Percentiles rank a stretch among this genome's conserved stretches.
These are phyloP conservation scores for Aspergillus sojae DNA, from an alignment of 2,329 filamentous ascomycete species.

Conservation along the genomic window DNA sequence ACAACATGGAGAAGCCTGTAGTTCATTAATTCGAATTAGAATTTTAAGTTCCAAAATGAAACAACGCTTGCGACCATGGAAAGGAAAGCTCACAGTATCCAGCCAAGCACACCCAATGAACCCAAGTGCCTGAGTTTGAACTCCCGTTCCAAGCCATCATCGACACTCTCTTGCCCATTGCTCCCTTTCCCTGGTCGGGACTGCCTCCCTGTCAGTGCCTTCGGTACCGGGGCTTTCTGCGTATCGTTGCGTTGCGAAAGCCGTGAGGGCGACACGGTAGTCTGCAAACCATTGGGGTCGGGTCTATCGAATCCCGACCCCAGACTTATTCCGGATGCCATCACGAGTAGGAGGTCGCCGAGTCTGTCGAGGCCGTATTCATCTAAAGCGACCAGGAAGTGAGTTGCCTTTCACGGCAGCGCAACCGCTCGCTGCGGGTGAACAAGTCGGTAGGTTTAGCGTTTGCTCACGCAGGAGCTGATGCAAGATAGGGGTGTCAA, in stretches of 20 bases:
- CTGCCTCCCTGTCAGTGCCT: constrained; percentile 16
- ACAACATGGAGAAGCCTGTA: constrained; percentile 70
- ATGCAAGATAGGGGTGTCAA: constrained; percentile 3
- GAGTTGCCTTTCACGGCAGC: background rate
- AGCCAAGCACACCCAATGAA: constrained; percentile 40
- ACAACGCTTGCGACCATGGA: background rate
- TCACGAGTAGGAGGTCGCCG: constrained; percentile 3
- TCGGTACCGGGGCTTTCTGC: constrained; percentile 13
- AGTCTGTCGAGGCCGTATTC: constrained; percentile 5
- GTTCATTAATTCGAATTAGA: constrained; percentile 1
- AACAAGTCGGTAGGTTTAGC: background rate
- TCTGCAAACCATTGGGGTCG: constrained; percentile 11
- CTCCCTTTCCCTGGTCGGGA: constrained; percentile 26
- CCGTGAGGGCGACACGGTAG: constrained; percentile 11
- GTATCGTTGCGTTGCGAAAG: constrained; percentile 15
- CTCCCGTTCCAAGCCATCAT: constrained; percentile 36
- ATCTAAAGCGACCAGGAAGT: constrained; percentile 7
- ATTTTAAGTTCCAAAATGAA: background rate
- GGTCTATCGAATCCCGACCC: constrained; percentile 10
- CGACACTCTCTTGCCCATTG: constrained; percentile 29
- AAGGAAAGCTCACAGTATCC: constrained; percentile 42
- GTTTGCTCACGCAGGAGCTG: background rate
- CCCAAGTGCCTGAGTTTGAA: constrained; percentile 44
- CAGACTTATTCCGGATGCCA: constrained; percentile 15
- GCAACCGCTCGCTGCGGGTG: constrained; percentile 5